Evolutionary conservation across 2,329 filamentous ascomycete species (phyloP).

Genomic region (Annulohypoxylon truncatum): DNA sequence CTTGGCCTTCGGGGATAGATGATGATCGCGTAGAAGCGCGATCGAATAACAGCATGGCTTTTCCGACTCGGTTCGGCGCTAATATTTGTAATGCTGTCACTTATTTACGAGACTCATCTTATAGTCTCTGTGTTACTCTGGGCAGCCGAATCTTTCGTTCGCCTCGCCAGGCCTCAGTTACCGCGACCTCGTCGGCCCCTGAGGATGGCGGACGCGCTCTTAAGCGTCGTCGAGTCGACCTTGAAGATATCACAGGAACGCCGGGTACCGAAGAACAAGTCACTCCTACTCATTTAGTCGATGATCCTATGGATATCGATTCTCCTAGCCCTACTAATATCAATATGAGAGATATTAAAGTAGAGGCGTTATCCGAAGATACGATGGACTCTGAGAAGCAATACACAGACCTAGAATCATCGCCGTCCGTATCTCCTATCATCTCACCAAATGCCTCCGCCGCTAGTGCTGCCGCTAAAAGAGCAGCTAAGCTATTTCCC

Average conservation of each 20-base stretch:
- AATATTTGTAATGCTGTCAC: constrained; percentile 24
- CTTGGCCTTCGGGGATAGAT: constrained; percentile 34
- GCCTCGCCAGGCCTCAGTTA: not conserved
- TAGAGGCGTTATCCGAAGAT: not conserved
- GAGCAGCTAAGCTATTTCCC: constrained; percentile 22
- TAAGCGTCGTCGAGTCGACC: constrained; percentile 33
- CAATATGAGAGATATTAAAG: not conserved
- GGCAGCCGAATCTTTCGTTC: constrained; percentile 19
- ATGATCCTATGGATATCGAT: constrained; percentile 35
- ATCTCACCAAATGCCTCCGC: constrained; percentile 24
- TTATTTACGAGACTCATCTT: constrained; percentile 28
- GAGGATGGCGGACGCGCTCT: constrained; percentile 25
- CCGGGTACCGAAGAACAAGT: not conserved
- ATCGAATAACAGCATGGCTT: constrained; percentile 9
- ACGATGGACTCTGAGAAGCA: not conserved
- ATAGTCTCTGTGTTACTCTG: constrained; percentile 17
- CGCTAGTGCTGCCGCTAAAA: constrained; percentile 24
- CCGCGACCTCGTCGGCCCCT: not conserved
- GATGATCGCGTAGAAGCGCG: constrained; percentile 9
- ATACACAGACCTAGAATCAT: constrained; percentile 4
- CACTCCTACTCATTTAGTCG: not conserved
- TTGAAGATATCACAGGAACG: not conserved
- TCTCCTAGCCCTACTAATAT: constrained; percentile 7
- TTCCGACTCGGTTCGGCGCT: constrained; percentile 9
- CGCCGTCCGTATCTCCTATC: constrained; percentile 21